A percentile compares a stretch with the other conserved stretches of the same genome.
Conservation (phyloP, 2,329 filamentous ascomycete genomes). For the Colletotrichum sp. region DNA sequence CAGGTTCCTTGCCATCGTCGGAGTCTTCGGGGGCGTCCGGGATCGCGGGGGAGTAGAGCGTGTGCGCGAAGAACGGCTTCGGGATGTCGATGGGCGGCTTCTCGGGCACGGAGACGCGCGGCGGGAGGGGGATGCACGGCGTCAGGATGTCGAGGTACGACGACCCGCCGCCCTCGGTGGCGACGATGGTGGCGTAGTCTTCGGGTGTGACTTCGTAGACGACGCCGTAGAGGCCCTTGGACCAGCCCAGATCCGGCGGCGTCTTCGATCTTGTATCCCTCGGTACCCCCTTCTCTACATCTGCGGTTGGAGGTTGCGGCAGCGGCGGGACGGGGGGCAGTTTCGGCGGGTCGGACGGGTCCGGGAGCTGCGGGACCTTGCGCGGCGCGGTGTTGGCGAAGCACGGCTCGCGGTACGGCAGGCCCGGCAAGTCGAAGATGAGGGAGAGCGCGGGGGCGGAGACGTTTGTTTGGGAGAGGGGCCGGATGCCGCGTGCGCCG, state of each 20-base stretch:
- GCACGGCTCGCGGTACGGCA: conserved; percentile 89
- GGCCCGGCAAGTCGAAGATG: conserved; percentile 83
- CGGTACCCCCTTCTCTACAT: background rate
- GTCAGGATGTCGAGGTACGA: conserved; percentile 86
- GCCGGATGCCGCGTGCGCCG: conserved; percentile 77
- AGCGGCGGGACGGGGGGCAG: conserved; percentile 30
- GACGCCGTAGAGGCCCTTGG: conserved; percentile 85
- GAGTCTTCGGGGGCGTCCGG: conserved; percentile 34
- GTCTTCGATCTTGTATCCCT: no score
- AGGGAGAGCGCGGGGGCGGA: conserved; percentile 78
- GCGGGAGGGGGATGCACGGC: conserved; percentile 74
- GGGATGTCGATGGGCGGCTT: conserved; percentile 60
- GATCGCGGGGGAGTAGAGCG: conserved; percentile 73
- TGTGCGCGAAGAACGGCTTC: conserved; percentile 80
- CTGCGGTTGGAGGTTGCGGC: background rate
- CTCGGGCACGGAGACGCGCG: conserved; percentile 65
- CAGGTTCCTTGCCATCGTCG: no score
- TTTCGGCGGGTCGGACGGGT: conserved; percentile 32
- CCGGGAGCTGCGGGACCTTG: conserved; percentile 50
- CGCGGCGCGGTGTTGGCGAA: conserved; percentile 82
- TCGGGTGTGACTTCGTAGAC: conserved; percentile 90
- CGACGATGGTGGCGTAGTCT: conserved; percentile 87
- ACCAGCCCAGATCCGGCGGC: conserved; percentile 54
- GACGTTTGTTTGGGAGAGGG: conserved; percentile 82
- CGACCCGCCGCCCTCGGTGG: conserved; percentile 85